phyloP scores from a whole-genome alignment of 1,139 yeast genomes.

The Debaryomyces udenii region DNA sequence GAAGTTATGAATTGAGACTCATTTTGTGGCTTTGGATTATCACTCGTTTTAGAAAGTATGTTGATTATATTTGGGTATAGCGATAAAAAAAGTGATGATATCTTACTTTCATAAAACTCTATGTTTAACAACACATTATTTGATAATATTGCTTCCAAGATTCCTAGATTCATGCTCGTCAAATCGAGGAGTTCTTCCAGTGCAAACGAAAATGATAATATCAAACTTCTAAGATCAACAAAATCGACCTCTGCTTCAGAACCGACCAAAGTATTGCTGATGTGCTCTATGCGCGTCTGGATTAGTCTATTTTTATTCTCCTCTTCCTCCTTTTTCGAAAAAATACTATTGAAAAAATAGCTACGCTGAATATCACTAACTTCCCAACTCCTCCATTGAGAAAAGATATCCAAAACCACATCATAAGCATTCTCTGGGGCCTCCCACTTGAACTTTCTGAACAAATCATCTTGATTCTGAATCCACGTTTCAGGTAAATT shows the following conservation, averaged over 20 bases:
- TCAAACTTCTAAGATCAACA: slow-evolving; percentile 17
- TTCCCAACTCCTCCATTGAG: slow-evolving; percentile 95
- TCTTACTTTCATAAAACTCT: slow-evolving; percentile 26
- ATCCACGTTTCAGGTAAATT: slow-evolving; percentile 62
- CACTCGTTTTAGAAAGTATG: background rate
- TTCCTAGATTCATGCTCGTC: slow-evolving; percentile 15
- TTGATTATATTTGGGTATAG: background rate
- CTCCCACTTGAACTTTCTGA: slow-evolving; percentile 29
- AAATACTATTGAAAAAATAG: slow-evolving; percentile 52
- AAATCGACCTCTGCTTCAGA: slow-evolving; percentile 18
- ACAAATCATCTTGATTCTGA: slow-evolving; percentile 23
- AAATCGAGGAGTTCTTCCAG: slow-evolving; percentile 15
- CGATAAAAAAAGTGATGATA: slow-evolving; percentile 23
- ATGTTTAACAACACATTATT: slow-evolving; percentile 24
- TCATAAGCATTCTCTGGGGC: slow-evolving; percentile 57
- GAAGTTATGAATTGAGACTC: background rate
- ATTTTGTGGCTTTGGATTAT: background rate
- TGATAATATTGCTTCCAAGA: slow-evolving; percentile 14
- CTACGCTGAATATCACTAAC: slow-evolving; percentile 51
- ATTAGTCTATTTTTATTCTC: slow-evolving; percentile 1
- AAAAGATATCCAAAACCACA: slow-evolving; percentile 60
- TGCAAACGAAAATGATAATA: slow-evolving; percentile 11
- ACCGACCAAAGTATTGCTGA: slow-evolving; percentile 7
- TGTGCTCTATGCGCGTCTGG: slow-evolving; percentile 4
- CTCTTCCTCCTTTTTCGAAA: slow-evolving; percentile 18